Conservation (phyloP, 2,329 filamentous ascomycete species). For the Alternaria sp. region DNA sequence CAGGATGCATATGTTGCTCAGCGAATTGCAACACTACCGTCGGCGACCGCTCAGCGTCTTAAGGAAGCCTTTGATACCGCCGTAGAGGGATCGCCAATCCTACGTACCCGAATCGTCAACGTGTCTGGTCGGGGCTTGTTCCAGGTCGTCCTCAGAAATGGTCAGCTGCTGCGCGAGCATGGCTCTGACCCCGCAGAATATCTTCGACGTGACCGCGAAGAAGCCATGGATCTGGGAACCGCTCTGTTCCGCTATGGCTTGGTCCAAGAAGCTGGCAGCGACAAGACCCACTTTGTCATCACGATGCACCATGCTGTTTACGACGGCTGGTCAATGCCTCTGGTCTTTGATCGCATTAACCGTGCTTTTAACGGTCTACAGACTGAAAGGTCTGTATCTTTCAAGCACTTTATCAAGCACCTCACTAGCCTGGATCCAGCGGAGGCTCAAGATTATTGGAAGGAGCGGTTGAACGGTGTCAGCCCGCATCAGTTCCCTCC, state of each 20-base stretch:
- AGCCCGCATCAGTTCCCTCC: slow-evolving; percentile 60
- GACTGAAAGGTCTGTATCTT: slow-evolving; percentile 39
- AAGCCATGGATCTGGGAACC: slow-evolving; percentile 52
- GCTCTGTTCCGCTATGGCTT: slow-evolving; percentile 51
- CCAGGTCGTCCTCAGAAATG: slow-evolving; percentile 50
- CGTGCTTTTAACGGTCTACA: slow-evolving; percentile 40
- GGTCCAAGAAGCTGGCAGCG: slow-evolving; percentile 30
- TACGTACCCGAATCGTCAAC: slow-evolving; percentile 53
- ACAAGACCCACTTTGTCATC: slow-evolving; percentile 55
- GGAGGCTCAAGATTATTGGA: slow-evolving; percentile 59
- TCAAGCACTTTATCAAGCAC: slow-evolving; percentile 61
- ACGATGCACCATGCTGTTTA: slow-evolving; percentile 63
- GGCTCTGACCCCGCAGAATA: slow-evolving; percentile 42
- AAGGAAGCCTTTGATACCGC: slow-evolving; percentile 50
- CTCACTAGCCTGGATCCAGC: slow-evolving; percentile 54
- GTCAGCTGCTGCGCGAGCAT: slow-evolving; percentile 40
- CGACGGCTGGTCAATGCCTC: slow-evolving; percentile 57
- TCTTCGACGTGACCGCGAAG: slow-evolving; percentile 44
- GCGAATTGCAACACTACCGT: slow-evolving; percentile 42
- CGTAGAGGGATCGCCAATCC: slow-evolving; percentile 41
- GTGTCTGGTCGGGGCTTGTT: slow-evolving; percentile 47
- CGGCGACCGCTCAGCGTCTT: slow-evolving; percentile 44
- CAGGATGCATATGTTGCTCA: slow-evolving; percentile 51
- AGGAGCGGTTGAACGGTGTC: slow-evolving; percentile 54
- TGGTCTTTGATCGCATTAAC: slow-evolving; percentile 48